Conservation (phyloP, 176 grass and related monocot species). For the Saccharum spontaneum region DNA sequence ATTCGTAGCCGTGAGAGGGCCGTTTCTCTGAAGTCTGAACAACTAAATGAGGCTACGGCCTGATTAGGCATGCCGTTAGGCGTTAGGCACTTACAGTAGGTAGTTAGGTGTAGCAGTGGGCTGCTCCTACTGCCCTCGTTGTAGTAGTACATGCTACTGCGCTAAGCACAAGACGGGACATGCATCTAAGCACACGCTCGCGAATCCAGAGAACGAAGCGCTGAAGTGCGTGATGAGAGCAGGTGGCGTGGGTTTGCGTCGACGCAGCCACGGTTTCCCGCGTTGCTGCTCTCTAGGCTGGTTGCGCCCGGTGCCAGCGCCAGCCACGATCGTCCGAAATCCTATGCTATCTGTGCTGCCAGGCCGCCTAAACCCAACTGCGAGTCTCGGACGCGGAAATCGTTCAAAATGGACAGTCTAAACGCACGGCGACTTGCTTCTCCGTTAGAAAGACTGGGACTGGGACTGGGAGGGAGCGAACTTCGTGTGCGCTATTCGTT, state of each 20-base stretch:
- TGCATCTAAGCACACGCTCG: constrained; percentile 24
- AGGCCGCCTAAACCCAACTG: neutral
- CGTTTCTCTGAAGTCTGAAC: neutral
- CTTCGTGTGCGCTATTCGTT: no score
- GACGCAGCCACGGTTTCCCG: constrained; percentile 2
- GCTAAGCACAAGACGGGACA: constrained; percentile 37
- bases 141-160: neutral
- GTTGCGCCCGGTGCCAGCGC: neutral
- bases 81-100: no score
- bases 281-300: constrained; percentile 28
- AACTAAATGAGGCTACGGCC: neutral
- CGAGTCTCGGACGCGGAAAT: neutral
- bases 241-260: constrained; percentile 6
- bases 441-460: no score
- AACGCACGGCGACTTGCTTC: neutral
- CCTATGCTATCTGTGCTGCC: neutral
- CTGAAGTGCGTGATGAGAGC: neutral
- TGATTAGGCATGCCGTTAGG: neutral
- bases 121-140: neutral
- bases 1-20: neutral
- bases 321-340: neutral
- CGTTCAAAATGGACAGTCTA: neutral
- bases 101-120: no score
- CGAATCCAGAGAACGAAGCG: neutral
- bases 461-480: no score